Evolutionary conservation across 1,139 yeast genomes (phyloP).

Genomic region (Magnusiomyces paraingens): DNA sequence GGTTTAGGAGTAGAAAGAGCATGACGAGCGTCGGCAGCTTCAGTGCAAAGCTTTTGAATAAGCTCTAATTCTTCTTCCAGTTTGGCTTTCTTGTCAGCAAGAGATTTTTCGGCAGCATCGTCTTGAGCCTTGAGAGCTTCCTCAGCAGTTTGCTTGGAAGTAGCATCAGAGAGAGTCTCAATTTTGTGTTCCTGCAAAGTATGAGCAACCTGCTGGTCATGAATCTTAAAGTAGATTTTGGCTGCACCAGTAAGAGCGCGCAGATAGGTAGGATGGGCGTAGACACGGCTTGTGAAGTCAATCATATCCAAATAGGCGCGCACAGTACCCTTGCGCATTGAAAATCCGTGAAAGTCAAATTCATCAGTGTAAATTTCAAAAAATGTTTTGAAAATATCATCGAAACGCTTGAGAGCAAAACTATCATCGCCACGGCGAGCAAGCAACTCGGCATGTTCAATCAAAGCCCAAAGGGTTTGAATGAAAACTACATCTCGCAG

Average conservation of each 20-base stretch:
- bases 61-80: conserved; percentile 38
- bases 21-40: conserved; percentile 20
- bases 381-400: conserved; percentile 60
- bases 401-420: conserved; percentile 72
- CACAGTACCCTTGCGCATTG: conserved; percentile 87
- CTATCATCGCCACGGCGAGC: conserved; percentile 49
- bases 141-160: conserved; percentile 19
- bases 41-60: conserved; percentile 9
- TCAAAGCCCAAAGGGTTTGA: conserved; percentile 88
- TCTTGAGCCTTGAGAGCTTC: conserved; percentile 25
- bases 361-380: conserved; percentile 75
- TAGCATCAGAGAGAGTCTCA: conserved; percentile 12
- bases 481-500: conserved; percentile 79
- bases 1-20: conserved; percentile 18
- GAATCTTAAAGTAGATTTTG: conserved; percentile 48
- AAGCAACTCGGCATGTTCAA: conserved; percentile 83
- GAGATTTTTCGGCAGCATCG: conserved; percentile 31
- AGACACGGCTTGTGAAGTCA: conserved; percentile 74
- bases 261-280: conserved; percentile 59
- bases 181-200: conserved; percentile 18
- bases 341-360: conserved; percentile 88
- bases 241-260: conserved; percentile 66
- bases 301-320: conserved; percentile 72
- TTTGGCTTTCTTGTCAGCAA: conserved; percentile 34
- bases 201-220: conserved; percentile 16